Base-by-base conservation (phyloP, 169 alveolate species). In the Neospora caninum region DNA sequence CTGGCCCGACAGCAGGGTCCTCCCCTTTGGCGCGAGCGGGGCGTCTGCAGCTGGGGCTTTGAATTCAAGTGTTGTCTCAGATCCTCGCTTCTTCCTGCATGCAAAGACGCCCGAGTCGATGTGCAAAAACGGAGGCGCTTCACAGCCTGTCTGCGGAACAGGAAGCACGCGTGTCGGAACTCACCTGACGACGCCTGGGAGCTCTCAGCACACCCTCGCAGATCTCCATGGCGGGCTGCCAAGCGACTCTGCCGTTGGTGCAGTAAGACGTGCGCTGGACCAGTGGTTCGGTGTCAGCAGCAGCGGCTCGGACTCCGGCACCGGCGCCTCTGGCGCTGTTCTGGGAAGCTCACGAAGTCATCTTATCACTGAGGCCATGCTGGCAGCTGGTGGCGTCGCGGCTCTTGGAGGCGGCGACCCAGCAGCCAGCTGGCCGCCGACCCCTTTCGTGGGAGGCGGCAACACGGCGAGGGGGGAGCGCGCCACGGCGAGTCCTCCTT, bases 211-310 rank as follows among this genome's bases (percentile, higher is more conserved):
- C 86, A 13, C 27, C 39, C 10, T 27, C 13, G 39, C 1, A 2
- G 42, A n/a, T 4, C 45, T 78, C 49, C 34, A 69, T 34, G 82
- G 38, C 7, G 86, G 49, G 1, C n/a, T 38, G 39, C 45, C 86
- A 0, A n/a, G 43, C 29, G 86, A 78, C 86, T 78, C 86, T 0
- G 42, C 86, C 22, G 45, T 38, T 25, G 73, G 73, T 1, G 73
- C 73, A 16, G 86, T 78, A 0, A 43, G 86, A 2, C 39, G 45
- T 16, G 86, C 86, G 2, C 86, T 78, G 43, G 86, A 78, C 31
- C 86, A 78, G 86, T 78, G 86, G 86, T 78, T 78, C 45, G 86
- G 86, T 1, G 86, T 78, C 45, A 78, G 86, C 86, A 78, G 86
- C 86, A 78, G 86, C 45, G 86, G 49, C 49, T 78, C 86, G 27